Percentiles rank a stretch among this genome's conserved stretches.
These are phyloP conservation scores for Closterium sp. DNA, from an alignment of 139 green algal species.

Conservation along the genomic window DNA sequence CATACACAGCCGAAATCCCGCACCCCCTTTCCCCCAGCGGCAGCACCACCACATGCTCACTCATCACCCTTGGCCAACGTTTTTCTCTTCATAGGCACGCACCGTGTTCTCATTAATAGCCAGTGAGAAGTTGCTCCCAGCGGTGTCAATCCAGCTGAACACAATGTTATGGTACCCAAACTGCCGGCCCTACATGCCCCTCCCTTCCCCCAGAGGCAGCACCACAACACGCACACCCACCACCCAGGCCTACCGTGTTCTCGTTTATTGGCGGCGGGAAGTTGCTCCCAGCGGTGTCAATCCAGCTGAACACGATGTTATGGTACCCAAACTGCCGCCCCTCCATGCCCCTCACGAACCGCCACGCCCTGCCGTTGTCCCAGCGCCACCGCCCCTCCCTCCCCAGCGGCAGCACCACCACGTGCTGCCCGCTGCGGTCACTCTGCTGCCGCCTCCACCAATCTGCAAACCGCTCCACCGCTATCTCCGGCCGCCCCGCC, in stretches of 20 bases:
- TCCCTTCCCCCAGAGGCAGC: too few relatives aligned
- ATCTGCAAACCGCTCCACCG: neutral
- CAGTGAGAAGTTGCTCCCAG: constrained; percentile 27
- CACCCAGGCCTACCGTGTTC: neutral
- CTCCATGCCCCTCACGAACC: constrained; percentile 35
- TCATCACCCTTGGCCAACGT: too few relatives aligned
- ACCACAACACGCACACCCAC: too few relatives aligned
- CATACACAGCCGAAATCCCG: too few relatives aligned
- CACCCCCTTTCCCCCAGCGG: too few relatives aligned
- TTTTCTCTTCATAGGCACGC: too few relatives aligned
- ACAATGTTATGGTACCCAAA: constrained; percentile 50
- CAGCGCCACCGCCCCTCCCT: neutral
- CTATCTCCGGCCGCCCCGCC: neutral
- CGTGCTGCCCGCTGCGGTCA: neutral
- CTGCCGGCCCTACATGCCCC: neutral
- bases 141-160: constrained; percentile 51
- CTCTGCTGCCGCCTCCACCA: neutral
- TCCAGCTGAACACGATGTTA: constrained; percentile 54
- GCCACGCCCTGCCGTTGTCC: constrained; percentile 9
- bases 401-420: neutral
- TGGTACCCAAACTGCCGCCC: constrained; percentile 43
- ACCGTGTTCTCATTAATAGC: neutral
- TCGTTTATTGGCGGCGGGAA: constrained; percentile 25
- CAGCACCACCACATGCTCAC: too few relatives aligned
- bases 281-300: constrained; percentile 36